Percentiles rank a stretch among this genome's conserved stretches.
Conservation (phyloP, 345 rosid species). For the Carallia brachiata region DNA sequence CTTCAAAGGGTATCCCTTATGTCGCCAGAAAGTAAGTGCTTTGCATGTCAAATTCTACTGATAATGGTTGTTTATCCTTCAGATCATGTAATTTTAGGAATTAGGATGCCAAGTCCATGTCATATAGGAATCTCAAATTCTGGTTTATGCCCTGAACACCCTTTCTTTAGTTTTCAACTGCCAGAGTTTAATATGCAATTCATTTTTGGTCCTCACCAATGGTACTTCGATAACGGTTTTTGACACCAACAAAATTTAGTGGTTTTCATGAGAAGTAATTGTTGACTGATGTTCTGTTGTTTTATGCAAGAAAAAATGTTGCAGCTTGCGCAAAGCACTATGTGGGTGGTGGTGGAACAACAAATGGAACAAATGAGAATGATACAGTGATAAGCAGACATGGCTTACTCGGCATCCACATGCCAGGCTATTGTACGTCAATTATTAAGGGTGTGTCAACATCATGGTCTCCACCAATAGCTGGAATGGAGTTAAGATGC, state of each 20-base stretch:
- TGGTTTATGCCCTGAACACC: no score
- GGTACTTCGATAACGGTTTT: no score
- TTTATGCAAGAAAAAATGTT: conserved; percentile 52
- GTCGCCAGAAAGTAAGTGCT: conserved; percentile 64
- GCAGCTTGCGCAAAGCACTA: conserved; percentile 93
- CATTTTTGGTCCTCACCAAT: no score
- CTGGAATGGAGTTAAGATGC: conserved; percentile 89
- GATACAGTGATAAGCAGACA: conserved; percentile 55
- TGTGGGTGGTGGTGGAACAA: conserved; percentile 93
- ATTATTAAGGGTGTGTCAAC: conserved; percentile 80
- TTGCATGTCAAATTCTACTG: not conserved
- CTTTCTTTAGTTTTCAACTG: no score
- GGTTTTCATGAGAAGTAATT: no score
- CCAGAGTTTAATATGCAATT: no score
- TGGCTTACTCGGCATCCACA: conserved; percentile 58
- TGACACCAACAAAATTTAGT: no score
- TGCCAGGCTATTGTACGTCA: conserved; percentile 67
- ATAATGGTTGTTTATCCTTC: not conserved
- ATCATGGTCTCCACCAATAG: conserved; percentile 91
- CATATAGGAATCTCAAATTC: no score
- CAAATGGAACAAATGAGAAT: conserved; percentile 64
- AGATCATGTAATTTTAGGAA: no score
- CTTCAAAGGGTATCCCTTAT: conserved; percentile 55
- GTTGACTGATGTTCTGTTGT: no score
- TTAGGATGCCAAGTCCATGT: no score